Percentiles rank a stretch among this genome's conserved stretches.
Conservation (phyloP, 2,329 filamentous ascomycete genomes). For the Aspergillus oerlinghausenensis region DNA sequence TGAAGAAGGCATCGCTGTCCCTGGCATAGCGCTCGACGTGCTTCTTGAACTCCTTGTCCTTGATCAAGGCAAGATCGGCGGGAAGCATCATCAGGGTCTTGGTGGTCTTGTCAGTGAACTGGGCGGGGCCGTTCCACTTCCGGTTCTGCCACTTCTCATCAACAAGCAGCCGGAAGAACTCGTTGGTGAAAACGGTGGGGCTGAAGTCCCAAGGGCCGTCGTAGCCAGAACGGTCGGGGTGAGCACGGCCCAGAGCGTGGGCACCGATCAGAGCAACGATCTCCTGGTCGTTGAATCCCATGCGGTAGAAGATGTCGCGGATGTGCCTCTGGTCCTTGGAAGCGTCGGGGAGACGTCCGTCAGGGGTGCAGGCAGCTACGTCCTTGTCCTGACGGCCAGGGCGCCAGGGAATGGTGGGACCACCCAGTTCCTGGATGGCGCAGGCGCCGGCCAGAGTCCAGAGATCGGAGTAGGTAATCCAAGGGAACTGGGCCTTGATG, state of each 20-base stretch:
- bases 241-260: constrained; percentile 84
- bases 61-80: constrained; percentile 78
- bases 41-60: constrained; percentile 80
- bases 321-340: constrained; percentile 75
- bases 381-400: constrained; percentile 81
- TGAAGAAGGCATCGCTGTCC: constrained; percentile 88
- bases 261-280: constrained; percentile 86
- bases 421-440: constrained; percentile 93
- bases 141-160: constrained; percentile 89
- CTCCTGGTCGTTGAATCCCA: constrained; percentile 97
- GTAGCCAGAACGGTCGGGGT: constrained; percentile 82
- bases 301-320: constrained; percentile 87
- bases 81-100: constrained; percentile 97
- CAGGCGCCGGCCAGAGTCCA: constrained; percentile 86
- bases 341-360: constrained; percentile 84
- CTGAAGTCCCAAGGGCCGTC: constrained; percentile 90
- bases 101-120: constrained; percentile 82
- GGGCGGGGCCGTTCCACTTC: constrained; percentile 88
- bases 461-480: constrained; percentile 94
- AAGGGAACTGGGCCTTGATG: constrained; percentile 84
- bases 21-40: constrained; percentile 84
- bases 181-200: constrained; percentile 87
- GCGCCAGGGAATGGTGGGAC: constrained; percentile 80
- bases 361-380: constrained; percentile 79
- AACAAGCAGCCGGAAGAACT: constrained; percentile 83